Percentiles rank a stretch among this genome's conserved stretches.
Conservation (phyloP, 2,329 filamentous ascomycete species). For the Exophiala sp. region DNA sequence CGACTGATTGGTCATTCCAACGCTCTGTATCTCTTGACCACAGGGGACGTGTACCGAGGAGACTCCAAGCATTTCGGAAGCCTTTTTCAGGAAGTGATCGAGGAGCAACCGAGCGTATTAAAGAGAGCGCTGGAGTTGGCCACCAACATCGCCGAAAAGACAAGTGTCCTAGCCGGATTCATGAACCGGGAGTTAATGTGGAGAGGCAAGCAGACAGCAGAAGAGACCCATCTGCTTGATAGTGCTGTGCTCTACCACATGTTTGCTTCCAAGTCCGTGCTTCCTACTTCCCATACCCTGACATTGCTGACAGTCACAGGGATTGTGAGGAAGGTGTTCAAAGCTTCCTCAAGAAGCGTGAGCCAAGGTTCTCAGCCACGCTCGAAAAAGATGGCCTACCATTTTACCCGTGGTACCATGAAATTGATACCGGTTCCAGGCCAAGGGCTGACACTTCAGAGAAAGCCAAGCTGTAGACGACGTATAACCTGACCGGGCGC, state of each 20-base stretch:
- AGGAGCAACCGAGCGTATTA: constrained; percentile 57
- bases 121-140: constrained; percentile 63
- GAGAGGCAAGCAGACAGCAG: constrained; percentile 45
- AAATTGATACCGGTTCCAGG: constrained; percentile 42
- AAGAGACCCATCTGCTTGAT: constrained; percentile 68
- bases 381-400: constrained; percentile 58
- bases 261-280: constrained; percentile 36
- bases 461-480: constrained; percentile 9
- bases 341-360: constrained; percentile 66
- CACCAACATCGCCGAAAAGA: constrained; percentile 62
- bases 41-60: constrained; percentile 57
- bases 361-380: constrained; percentile 58
- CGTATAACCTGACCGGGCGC: too few species aligned
- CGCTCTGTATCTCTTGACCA: constrained; percentile 63
- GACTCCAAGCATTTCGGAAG: constrained; percentile 49
- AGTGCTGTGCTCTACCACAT: constrained; percentile 37
- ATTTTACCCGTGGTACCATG: constrained; percentile 67
- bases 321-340: constrained; percentile 65
- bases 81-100: constrained; percentile 65
- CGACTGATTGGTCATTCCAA: constrained; percentile 61
- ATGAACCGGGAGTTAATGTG: constrained; percentile 21
- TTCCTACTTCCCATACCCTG: not conserved
- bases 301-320: constrained; percentile 29
- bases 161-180: constrained; percentile 45
- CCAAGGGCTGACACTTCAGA: not conserved